Conservation (phyloP, 345 rosid genomes). For the Passiflora organensis region DNA sequence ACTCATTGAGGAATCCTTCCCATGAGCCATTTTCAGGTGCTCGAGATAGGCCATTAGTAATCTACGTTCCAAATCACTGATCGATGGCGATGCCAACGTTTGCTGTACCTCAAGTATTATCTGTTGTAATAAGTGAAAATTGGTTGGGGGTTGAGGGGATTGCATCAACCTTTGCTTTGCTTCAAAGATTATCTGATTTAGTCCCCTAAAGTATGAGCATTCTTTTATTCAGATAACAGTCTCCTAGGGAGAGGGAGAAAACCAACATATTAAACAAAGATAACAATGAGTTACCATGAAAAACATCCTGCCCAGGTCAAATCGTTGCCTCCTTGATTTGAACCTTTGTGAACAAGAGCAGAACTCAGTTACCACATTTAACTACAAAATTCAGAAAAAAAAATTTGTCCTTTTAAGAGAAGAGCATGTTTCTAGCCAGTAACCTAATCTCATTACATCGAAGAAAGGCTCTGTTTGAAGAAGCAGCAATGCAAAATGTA, state of each 20-base stretch:
- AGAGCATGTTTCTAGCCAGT: too few species aligned
- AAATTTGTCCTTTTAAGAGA: too few species aligned
- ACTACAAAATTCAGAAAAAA: neutral
- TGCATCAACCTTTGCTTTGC: conserved; percentile 44
- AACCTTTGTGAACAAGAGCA: conserved; percentile 28
- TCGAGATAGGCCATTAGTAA: conserved; percentile 42
- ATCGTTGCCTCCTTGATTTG: conserved; percentile 47
- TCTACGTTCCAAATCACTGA: conserved; percentile 44
- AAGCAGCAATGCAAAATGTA: too few species aligned
- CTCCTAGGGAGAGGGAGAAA: neutral
- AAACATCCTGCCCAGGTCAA: conserved; percentile 65
- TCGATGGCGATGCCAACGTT: conserved; percentile 36
- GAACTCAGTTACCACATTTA: conserved; percentile 8
- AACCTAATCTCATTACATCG: too few species aligned
- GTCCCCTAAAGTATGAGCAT: conserved; percentile 26
- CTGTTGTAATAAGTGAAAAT: conserved; percentile 49
- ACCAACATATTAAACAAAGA: neutral
- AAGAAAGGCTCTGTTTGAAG: too few species aligned
- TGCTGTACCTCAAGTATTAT: conserved; percentile 51
- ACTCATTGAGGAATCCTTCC: conserved; percentile 34
- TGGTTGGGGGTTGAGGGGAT: conserved; percentile 38
- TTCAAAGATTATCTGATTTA: conserved; percentile 50
- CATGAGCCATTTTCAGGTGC: conserved; percentile 34
- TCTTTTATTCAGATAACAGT: neutral
- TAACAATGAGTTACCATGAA: conserved; percentile 36